Evolutionary conservation across 2,329 filamentous ascomycete species (phyloP).

Genomic region (Fusarium circinatum): DNA sequence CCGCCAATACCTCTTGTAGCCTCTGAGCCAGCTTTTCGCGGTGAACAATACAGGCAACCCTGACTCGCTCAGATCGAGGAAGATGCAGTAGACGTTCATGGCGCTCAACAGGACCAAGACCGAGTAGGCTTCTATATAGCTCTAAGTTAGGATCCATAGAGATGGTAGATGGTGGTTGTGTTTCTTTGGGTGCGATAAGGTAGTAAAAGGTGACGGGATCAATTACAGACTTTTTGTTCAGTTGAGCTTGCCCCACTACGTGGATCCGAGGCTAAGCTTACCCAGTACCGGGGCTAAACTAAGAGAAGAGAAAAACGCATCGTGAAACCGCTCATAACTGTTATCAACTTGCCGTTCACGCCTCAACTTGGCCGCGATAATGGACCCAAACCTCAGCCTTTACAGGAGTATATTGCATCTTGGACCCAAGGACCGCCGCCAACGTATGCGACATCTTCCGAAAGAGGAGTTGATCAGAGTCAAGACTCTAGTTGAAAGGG

Average conservation of each 20-base stretch:
- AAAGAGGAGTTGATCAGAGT: not conserved
- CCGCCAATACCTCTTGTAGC: not conserved
- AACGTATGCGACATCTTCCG: not conserved
- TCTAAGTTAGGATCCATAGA: not conserved
- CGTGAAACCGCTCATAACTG: not conserved
- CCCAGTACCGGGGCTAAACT: too few species aligned
- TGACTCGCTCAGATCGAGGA: not conserved
- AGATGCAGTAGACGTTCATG: not conserved
- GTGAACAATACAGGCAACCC: not conserved
- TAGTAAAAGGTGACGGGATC: not conserved
- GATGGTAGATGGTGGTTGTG: accelerated
- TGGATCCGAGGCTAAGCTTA: too few species aligned
- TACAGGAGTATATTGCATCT: slow-evolving; percentile 18
- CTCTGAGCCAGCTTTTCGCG: not conserved
- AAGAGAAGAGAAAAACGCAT: too few species aligned
- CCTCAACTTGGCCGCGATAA: not conserved
- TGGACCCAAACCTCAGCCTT: slow-evolving; percentile 13
- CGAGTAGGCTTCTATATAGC: accelerated
- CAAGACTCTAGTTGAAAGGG: not conserved
- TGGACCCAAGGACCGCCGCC: not conserved
- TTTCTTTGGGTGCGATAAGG: not conserved
- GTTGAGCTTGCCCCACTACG: not conserved
- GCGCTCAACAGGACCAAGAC: not conserved
- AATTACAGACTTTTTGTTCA: not conserved
- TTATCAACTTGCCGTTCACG: not conserved